Base-by-base conservation (phyloP, 1,284 basidiomycete species). In the Tylopilus orsonianus region DNA sequence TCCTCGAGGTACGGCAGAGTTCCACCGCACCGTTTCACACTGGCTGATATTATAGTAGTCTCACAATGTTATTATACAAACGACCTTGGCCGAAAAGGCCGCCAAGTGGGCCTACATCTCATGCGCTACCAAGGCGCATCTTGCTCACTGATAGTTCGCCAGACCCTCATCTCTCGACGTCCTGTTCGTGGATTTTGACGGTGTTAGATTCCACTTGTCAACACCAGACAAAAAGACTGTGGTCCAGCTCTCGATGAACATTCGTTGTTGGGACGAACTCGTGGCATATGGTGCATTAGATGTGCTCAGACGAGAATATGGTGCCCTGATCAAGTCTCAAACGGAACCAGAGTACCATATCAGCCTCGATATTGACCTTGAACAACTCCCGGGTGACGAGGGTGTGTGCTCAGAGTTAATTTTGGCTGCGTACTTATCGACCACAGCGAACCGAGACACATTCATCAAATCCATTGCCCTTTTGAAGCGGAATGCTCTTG, bases 101-200 rank as follows among this genome's bases (percentile, higher is more conserved):
- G 72, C 75, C 58, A 95, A 91, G 95, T 96, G 52, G 34, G 54
- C 55, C 22, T 22, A 27, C 37, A 2, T 22, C 51, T 22, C 39
- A 9, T 40, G 5, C 19, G 30, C 43, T 49, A 8, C 50, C 26
- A 18, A 49, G 24, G 6, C 23, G 51, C 38, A 40, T 51, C 48
- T 34, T 40, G 39, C 32, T 49, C 10, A 56, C 46, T 51, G 53
- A 51, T 60, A 49, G 52, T 33, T 39, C 37, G 32, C 34, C 68
- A 97, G 93, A 65, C 92, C 95, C 13, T 82, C 87, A 4, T 85
- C 90, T 18, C 79, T 97, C 52, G 97, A 99, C 72, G 89, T 98
- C 52, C 85, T 91, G 52, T 98, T 99, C 60, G 95, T 97, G 47
- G 96, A 99, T 73, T 99, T 94, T 64, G 97, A 99, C 71, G 90